These are phyloP conservation scores for Trichosporon faecale DNA, from an alignment of 1,284 basidiomycete genomes.

Conservation along the genomic window DNA sequence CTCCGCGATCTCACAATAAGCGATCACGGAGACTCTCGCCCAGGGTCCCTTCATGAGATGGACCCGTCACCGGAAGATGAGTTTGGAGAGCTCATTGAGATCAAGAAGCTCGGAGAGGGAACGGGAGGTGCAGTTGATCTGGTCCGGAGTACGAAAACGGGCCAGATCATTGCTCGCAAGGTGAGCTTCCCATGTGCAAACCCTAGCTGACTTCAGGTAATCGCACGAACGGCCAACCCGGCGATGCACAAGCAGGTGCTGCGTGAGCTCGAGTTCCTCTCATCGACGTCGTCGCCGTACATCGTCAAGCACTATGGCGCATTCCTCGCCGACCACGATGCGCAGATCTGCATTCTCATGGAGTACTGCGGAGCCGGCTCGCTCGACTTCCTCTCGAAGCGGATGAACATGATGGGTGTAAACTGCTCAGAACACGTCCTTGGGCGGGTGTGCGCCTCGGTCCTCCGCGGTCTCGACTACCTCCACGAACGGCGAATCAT, in stretches of 20 bases:
- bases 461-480: constrained; percentile 87
- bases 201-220: constrained; percentile 58
- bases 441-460: constrained; percentile 86
- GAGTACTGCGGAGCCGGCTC: constrained; percentile 81
- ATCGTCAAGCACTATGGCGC: constrained; percentile 93
- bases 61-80: not conserved
- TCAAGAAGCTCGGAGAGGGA: constrained; percentile 82
- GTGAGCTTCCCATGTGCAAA: constrained; percentile 39
- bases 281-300: constrained; percentile 76
- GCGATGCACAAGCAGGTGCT: constrained; percentile 78
- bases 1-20: constrained; percentile 6
- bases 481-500: constrained; percentile 88
- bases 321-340: constrained; percentile 87
- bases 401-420: constrained; percentile 73
- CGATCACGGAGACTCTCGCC: constrained; percentile 9
- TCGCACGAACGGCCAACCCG: constrained; percentile 89
- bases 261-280: constrained; percentile 86
- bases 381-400: constrained; percentile 80
- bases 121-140: constrained; percentile 93
- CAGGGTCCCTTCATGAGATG: not conserved
- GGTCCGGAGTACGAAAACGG: constrained; percentile 65
- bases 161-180: constrained; percentile 80
- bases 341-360: constrained; percentile 94
- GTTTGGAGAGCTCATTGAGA: constrained; percentile 63
- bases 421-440: constrained; percentile 88